phyloP scores from a whole-genome alignment of 768 basidiomycete genomes.

The Leccinum ochraceum region DNA sequence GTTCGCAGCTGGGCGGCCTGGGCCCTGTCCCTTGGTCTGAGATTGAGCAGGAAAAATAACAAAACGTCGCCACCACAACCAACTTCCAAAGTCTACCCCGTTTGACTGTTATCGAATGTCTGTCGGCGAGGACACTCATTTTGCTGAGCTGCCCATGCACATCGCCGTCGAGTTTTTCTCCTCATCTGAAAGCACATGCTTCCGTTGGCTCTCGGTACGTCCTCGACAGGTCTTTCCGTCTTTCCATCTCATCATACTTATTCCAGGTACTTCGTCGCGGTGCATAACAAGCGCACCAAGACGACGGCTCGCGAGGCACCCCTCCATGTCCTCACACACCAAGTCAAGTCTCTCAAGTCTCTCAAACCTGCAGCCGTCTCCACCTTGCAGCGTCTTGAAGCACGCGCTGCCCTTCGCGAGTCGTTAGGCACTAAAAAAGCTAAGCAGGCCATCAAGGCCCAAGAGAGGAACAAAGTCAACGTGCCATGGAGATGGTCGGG shows the following conservation, averaged over 20 bases:
- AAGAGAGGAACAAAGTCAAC: too few relatives aligned
- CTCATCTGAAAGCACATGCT: conserved; percentile 50
- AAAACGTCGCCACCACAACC: conserved; percentile 13
- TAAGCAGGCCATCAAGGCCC: too few relatives aligned
- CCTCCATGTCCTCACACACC: too few relatives aligned
- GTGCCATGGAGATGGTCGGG: too few relatives aligned
- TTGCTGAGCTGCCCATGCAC: conserved; percentile 38
- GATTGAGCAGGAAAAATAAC: conserved; percentile 2
- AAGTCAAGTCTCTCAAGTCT: too few relatives aligned
- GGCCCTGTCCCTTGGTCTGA: conserved; percentile 48
- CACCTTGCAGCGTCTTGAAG: too few relatives aligned
- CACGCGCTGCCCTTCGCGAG: too few relatives aligned
- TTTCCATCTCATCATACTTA: conserved; percentile 3
- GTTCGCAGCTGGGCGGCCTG: conserved; percentile 42
- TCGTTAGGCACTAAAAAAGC: too few relatives aligned
- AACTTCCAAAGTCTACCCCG: conserved; percentile 47
- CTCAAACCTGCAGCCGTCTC: too few relatives aligned
- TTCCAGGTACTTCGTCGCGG: conserved; percentile 76
- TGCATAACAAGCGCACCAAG: too few relatives aligned
- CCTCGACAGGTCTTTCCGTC: background rate
- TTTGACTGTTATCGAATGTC: conserved; percentile 62
- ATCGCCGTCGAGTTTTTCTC: conserved; percentile 84
- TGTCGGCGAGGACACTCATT: conserved; percentile 27
- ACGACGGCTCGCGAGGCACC: too few relatives aligned
- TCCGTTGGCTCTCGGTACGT: conserved; percentile 70